phyloP scores from a whole-genome alignment of 805 yeast species.

The Kodamaea jinghongensis region DNA sequence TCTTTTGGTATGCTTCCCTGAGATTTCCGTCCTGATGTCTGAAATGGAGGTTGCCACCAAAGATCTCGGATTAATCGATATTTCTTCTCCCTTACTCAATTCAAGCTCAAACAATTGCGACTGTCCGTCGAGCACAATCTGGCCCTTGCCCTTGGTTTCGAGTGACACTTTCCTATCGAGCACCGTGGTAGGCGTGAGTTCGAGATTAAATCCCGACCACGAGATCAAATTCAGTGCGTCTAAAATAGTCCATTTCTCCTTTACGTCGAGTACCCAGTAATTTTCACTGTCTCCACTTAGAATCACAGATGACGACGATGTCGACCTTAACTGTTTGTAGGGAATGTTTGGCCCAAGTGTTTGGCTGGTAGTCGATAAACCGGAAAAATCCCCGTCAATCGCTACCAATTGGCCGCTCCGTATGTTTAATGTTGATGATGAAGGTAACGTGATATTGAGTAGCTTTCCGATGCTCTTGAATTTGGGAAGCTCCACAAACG shows the following conservation, averaged over 20 bases:
- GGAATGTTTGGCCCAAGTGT: constrained; percentile 10
- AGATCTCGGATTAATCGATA: constrained; percentile 37
- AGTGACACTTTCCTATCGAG: constrained; percentile 24
- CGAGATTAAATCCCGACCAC: constrained; percentile 45
- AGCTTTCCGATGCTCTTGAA: constrained; percentile 44
- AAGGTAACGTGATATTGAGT: constrained; percentile 44
- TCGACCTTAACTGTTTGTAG: constrained; percentile 34
- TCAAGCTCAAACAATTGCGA: constrained; percentile 39
- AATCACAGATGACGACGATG: constrained; percentile 29
- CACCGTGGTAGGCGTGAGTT: constrained; percentile 16
- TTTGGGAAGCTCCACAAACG: constrained; percentile 42
- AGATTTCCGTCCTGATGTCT: not conserved
- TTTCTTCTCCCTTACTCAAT: constrained; percentile 33
- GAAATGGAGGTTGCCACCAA: constrained; percentile 31
- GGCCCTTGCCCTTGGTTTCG: constrained; percentile 37
- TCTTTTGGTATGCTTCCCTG: too few relatives aligned
- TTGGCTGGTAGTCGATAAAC: constrained; percentile 18
- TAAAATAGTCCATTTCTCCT: constrained; percentile 40
- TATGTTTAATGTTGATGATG: constrained; percentile 36
- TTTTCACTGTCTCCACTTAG: constrained; percentile 34
- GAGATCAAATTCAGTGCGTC: constrained; percentile 39
- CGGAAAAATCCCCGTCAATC: constrained; percentile 40
- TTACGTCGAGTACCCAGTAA: constrained; percentile 35
- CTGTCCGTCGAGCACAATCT: constrained; percentile 36
- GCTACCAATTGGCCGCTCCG: constrained; percentile 41